Evolutionary conservation across 805 yeast species (phyloP).

Genomic region (Lipomyces oligophaga): DNA sequence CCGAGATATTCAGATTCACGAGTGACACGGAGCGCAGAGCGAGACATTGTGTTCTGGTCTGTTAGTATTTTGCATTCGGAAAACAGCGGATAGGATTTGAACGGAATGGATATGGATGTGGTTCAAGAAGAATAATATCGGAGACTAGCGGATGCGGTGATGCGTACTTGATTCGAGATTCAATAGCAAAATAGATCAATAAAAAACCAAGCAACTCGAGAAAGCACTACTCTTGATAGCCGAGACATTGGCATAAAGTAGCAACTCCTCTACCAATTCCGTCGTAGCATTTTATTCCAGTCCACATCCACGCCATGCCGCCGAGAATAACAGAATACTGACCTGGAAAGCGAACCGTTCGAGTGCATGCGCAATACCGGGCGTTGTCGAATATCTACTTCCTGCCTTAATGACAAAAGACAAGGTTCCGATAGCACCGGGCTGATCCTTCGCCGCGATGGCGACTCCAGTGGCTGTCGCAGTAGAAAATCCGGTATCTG

Average conservation of each 20-base stretch:
- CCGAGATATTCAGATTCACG: constrained; percentile 95
- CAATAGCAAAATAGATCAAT: not conserved
- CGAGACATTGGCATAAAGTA: too few species aligned
- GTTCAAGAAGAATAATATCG: not conserved
- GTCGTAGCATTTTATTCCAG: too few species aligned
- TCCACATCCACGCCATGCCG: too few species aligned
- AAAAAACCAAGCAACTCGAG: not conserved
- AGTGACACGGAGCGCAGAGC: constrained; percentile 86
- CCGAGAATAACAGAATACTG: too few species aligned
- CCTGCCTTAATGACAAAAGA: constrained; percentile 85
- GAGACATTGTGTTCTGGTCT: constrained; percentile 65
- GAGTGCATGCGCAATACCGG: constrained; percentile 83
- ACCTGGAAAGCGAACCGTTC: constrained; percentile 69
- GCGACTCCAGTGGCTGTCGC: constrained; percentile 45
- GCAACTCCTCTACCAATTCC: too few species aligned
- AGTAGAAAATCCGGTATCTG: constrained; percentile 34
- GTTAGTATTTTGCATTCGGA: not conserved
- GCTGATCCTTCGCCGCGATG: constrained; percentile 54
- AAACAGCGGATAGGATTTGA: not conserved
- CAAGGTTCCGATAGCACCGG: constrained; percentile 61
- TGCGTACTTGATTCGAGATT: not conserved
- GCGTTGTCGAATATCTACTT: constrained; percentile 60
- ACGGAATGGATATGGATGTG: too few species aligned
- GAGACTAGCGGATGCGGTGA: not conserved
- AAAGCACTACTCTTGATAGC: too few species aligned